Conservation (phyloP, 73 alveolate genomes). For the Effrenium voratum region DNA sequence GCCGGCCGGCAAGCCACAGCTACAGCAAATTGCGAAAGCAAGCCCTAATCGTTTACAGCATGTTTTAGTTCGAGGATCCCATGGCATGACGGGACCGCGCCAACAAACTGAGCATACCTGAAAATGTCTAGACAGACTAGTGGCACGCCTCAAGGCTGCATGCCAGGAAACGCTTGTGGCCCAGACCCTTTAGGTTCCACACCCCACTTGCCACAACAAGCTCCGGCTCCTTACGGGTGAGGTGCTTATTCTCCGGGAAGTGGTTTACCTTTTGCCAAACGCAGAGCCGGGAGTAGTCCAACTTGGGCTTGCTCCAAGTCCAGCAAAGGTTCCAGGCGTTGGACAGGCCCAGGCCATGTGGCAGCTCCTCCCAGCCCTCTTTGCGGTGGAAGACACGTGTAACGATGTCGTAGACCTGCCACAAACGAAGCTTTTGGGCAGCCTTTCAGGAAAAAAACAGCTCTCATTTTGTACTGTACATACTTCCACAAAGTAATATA, state of each 20-base stretch:
- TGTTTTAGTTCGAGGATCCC: too few relatives aligned
- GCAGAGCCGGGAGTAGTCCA: slow-evolving; percentile 97
- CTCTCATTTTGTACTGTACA: too few relatives aligned
- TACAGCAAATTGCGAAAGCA: too few relatives aligned
- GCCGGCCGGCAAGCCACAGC: not conserved
- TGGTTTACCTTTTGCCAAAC: slow-evolving; percentile 98
- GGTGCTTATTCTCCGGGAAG: slow-evolving; percentile 96
- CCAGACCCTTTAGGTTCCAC: too few relatives aligned
- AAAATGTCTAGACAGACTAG: too few relatives aligned
- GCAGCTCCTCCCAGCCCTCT: slow-evolving; percentile 97
- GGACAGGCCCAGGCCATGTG: slow-evolving; percentile 98
- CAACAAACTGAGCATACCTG: too few relatives aligned
- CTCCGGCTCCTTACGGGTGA: slow-evolving; percentile 96
- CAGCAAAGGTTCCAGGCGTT: slow-evolving; percentile 98
- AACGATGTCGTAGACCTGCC: slow-evolving; percentile 97
- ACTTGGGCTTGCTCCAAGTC: slow-evolving; percentile 97
- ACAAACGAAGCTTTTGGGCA: too few relatives aligned
- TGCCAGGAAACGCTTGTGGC: not conserved
- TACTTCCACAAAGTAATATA: too few relatives aligned
- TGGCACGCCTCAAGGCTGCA: not conserved
- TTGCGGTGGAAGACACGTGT: slow-evolving; percentile 97
- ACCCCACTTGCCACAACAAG: not conserved
- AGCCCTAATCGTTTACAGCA: too few relatives aligned
- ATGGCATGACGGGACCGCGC: too few relatives aligned
- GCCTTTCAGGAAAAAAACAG: too few relatives aligned